Percentiles rank a stretch among this genome's conserved stretches.
Evolutionary conservation across 164 flowering plant genomes (phyloP).

Genomic region (Aristolochia contorta): DNA sequence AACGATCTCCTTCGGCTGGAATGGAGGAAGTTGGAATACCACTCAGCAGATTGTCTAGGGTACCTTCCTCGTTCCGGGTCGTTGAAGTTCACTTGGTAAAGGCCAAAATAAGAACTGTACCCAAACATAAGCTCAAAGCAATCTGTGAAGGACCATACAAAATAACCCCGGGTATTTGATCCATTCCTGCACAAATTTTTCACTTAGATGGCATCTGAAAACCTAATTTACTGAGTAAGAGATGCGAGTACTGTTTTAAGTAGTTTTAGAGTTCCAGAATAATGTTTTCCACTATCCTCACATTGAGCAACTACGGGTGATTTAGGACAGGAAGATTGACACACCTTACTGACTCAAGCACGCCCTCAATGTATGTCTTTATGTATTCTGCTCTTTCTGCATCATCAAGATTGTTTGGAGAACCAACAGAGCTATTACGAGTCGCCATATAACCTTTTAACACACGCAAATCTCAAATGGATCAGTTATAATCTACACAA

Average conservation of each 20-base stretch:
- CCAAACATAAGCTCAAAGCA: conserved; percentile 9
- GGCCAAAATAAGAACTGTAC: conserved; percentile 6
- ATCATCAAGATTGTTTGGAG: not conserved
- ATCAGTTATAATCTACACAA: not conserved
- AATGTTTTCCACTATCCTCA: not conserved
- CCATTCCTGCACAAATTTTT: conserved; percentile 9
- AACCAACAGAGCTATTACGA: not conserved
- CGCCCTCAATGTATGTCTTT: conserved; percentile 3
- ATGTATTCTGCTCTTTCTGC: conserved; percentile 2
- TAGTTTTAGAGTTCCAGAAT: no score
- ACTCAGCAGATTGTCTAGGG: conserved; percentile 8
- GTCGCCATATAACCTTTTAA: not conserved
- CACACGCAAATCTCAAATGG: not conserved
- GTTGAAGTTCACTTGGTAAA: conserved; percentile 9
- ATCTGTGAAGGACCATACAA: conserved; percentile 14
- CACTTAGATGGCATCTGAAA: not conserved
- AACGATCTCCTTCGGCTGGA: not conserved
- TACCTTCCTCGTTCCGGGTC: conserved; percentile 5
- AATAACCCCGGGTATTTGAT: conserved; percentile 11
- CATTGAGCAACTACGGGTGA: no score
- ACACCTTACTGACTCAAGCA: conserved; percentile 9
- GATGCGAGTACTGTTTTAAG: not conserved
- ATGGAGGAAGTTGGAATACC: conserved; percentile 13
- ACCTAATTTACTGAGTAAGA: no score
- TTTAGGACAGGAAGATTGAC: not conserved